Base-by-base conservation (phyloP, 768 basidiomycete genomes). In the Ramaria rubella region DNA sequence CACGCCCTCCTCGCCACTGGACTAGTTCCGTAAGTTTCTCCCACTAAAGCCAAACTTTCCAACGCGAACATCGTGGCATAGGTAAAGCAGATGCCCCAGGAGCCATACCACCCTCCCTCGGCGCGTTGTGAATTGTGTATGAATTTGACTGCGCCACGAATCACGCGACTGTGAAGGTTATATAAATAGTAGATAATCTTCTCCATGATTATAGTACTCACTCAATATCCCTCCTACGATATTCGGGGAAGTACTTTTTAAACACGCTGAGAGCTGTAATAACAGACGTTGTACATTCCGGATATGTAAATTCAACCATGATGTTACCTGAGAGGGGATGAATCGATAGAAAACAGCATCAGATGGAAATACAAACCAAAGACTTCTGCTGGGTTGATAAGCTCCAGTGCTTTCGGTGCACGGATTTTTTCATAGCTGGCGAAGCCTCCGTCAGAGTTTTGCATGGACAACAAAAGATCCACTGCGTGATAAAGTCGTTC, bases 61-160 rank as follows among this genome's bases (percentile, higher is more conserved):
- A 95, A 76, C 1, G 94, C 93, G 65, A 99, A 99, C 74, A 94
- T 92, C 2, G 89, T 94, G 7, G 95, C 95, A 67, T 99, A 99
- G 1, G 94, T 97, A 75, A 97, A 96, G 71, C 94, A 98, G 63
- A 94, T 94, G 29, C 90, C 95, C 95, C 95, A 97, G 5, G 86
- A 90, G 27, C 95, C 95, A 52, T 90, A 80, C 95, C 95, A 99
- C 23, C 86, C 90, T 3, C 95, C 94, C 65, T 93, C 89, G 0
- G 84, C 80, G 42, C 78, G 79, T 67, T 99, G 96, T 1, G 78
- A 79, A 1, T 68, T 64, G 66, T 96, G 93, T 26, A 98, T 80
- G 72, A 87, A 99, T 44, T 75, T 63, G 60, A 97, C 87, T 0
- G 94, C 94, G 1, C 66, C 67, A 43, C 74, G 69, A 31, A 90